Percentiles rank a stretch among this genome's conserved stretches.
Evolutionary conservation across 768 basidiomycete species (phyloP).

Genomic region (Mycena belliarum): DNA sequence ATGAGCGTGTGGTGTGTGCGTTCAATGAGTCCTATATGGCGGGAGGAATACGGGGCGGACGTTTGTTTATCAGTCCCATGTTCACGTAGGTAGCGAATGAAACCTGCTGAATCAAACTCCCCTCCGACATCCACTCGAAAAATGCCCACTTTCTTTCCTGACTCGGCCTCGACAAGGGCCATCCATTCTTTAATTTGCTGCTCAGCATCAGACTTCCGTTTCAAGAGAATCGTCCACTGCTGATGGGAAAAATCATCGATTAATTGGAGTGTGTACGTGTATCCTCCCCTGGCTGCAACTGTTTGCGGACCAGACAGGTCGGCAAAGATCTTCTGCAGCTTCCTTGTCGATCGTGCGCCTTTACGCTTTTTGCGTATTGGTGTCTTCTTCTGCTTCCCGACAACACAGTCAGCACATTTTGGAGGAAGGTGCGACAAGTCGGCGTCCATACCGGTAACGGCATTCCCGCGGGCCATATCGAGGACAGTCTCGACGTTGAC

Average conservation of each 20-base stretch:
- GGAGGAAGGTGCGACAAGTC: background rate
- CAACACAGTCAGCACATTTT: conserved; percentile 4
- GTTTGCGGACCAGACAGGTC: conserved; percentile 1
- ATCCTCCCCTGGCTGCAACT: background rate
- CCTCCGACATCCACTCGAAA: background rate
- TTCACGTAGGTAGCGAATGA: conserved; percentile 2
- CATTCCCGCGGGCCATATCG: background rate
- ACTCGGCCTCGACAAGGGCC: background rate
- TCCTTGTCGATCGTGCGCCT: background rate
- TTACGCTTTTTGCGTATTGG: background rate
- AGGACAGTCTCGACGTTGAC: background rate
- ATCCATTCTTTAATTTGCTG: background rate
- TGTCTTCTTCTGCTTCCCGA: conserved; percentile 4
- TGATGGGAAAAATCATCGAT: background rate
- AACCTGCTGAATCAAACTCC: background rate
- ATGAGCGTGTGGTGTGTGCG: background rate
- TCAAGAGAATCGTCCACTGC: background rate
- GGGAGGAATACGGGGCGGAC: background rate
- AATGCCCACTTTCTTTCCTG: background rate
- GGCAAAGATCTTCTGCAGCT: background rate
- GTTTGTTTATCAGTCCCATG: background rate
- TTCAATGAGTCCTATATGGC: background rate
- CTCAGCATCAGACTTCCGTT: background rate
- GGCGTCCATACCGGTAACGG: background rate
- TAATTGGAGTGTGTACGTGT: conserved; percentile 1